Percentiles rank a stretch among this genome's conserved stretches.
These are phyloP conservation scores for Clathrospora elynae DNA, from an alignment of 2,329 filamentous ascomycete genomes.

Conservation along the genomic window DNA sequence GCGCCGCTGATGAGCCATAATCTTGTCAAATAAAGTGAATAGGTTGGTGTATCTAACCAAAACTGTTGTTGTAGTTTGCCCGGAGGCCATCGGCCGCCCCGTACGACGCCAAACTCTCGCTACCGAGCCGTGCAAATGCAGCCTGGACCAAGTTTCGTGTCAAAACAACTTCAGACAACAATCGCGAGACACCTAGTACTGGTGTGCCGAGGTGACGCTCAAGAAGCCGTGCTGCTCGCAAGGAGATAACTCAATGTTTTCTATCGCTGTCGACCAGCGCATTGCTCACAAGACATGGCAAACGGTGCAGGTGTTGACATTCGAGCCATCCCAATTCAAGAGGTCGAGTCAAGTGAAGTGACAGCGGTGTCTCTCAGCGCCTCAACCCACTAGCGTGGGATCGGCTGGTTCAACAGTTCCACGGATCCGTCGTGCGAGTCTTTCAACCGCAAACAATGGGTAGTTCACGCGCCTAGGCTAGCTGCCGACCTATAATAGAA, in stretches of 20 bases:
- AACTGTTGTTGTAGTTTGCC: slow-evolving; percentile 12
- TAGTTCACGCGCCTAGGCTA: slow-evolving; percentile 10
- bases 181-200: neutral
- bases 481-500: slow-evolving; percentile 9
- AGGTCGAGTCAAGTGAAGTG: slow-evolving; percentile 8
- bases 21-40: slow-evolving; percentile 2
- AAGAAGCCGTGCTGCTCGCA: neutral
- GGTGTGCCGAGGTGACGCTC: neutral
- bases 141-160: slow-evolving; percentile 6
- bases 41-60: neutral
- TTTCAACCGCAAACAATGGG: slow-evolving; percentile 10
- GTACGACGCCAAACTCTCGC: slow-evolving; percentile 40
- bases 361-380: slow-evolving; percentile 8
- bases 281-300: slow-evolving; percentile 3
- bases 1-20: neutral
- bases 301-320: slow-evolving; percentile 2
- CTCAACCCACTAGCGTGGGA: slow-evolving; percentile 27
- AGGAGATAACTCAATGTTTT: too few species aligned
- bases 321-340: slow-evolving; percentile 3
- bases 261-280: too few species aligned
- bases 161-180: slow-evolving; percentile 1
- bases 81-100: slow-evolving; percentile 41
- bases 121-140: slow-evolving; percentile 26
- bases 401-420: slow-evolving; percentile 34
- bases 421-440: slow-evolving; percentile 44